Conservation (phyloP, 805 yeast species). For the Candida montana region DNA sequence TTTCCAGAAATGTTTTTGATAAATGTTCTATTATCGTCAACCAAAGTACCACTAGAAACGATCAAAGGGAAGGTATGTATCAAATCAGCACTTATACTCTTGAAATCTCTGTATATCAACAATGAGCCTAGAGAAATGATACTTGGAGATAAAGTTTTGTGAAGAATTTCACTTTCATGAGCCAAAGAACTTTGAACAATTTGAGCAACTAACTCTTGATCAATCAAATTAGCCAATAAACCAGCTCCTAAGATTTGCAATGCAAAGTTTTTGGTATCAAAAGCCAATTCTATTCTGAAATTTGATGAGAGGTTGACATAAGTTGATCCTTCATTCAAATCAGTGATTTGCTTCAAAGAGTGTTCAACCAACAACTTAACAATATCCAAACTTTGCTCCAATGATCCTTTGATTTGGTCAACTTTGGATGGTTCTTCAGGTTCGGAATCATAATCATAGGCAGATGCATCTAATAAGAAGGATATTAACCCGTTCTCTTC, state of each 20-base stretch:
- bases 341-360: slow-evolving; percentile 20
- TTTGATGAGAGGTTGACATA: slow-evolving; percentile 49
- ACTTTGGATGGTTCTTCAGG: slow-evolving; percentile 16
- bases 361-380: slow-evolving; percentile 15
- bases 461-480: slow-evolving; percentile 28
- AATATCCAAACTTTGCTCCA: slow-evolving; percentile 12
- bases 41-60: slow-evolving; percentile 39
- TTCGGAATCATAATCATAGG: slow-evolving; percentile 24
- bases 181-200: slow-evolving; percentile 48
- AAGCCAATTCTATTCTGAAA: slow-evolving; percentile 44
- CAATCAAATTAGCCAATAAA: slow-evolving; percentile 39
- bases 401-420: slow-evolving; percentile 16
- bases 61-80: slow-evolving; percentile 44
- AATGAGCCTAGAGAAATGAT: slow-evolving; percentile 54
- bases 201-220: slow-evolving; percentile 37
- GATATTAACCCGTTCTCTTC: too few relatives aligned
- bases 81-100: slow-evolving; percentile 28
- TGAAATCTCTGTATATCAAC: slow-evolving; percentile 35
- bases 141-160: slow-evolving; percentile 44
- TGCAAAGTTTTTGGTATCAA: slow-evolving; percentile 47
- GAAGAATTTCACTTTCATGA: slow-evolving; percentile 47
- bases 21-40: slow-evolving; percentile 40
- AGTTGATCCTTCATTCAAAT: slow-evolving; percentile 51
- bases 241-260: slow-evolving; percentile 62
- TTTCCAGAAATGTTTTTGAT: slow-evolving; percentile 50